These are phyloP conservation scores for Phyllosticta citriasiana DNA, from an alignment of 2,329 filamentous ascomycete genomes.

Conservation along the genomic window DNA sequence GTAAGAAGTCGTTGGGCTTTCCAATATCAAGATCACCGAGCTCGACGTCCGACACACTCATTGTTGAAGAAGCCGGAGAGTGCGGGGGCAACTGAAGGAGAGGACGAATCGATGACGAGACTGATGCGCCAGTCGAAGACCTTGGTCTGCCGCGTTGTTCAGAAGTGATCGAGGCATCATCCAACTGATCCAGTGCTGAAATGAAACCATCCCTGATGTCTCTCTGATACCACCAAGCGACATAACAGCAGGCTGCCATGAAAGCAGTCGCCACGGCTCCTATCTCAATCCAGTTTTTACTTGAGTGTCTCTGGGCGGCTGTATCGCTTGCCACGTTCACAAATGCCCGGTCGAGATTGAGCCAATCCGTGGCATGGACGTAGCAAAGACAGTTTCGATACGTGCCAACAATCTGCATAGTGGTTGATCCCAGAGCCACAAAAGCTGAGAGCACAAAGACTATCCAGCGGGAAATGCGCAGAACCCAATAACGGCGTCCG, in stretches of 20 bases:
- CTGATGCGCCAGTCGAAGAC: background rate
- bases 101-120: background rate
- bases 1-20: background rate
- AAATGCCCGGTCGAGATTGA: background rate
- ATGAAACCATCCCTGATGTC: background rate
- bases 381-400: slow-evolving; percentile 11
- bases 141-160: background rate
- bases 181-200: background rate
- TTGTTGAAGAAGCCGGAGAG: background rate
- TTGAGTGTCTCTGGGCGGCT: slow-evolving; percentile 4
- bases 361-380: slow-evolving; percentile 1
- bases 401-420: slow-evolving; percentile 11
- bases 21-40: background rate
- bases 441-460: background rate
- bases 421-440: slow-evolving; percentile 3
- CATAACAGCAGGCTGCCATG: slow-evolving; percentile 1
- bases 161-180: background rate
- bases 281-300: slow-evolving; percentile 4
- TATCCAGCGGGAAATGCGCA: background rate
- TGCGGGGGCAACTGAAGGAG: background rate
- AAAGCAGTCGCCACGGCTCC: slow-evolving; percentile 4
- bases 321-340: slow-evolving; percentile 4
- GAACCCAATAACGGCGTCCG: background rate
- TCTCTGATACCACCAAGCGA: slow-evolving; percentile 6
- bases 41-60: background rate